Evolutionary conservation across 2,329 filamentous ascomycete species (phyloP).

Genomic region (Penicillium freii): DNA sequence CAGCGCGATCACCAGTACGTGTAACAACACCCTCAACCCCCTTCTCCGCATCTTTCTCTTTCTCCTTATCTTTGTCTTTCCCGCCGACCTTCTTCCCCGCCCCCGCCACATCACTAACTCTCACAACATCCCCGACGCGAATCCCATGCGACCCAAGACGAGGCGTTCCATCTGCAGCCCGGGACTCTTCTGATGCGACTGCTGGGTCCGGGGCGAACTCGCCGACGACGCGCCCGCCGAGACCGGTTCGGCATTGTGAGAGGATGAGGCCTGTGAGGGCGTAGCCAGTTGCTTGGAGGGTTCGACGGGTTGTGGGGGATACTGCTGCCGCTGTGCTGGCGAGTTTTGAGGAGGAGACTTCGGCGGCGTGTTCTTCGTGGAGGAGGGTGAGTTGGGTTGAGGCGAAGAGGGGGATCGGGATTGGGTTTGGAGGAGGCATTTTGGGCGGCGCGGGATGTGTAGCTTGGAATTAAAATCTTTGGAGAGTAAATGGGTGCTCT

Average conservation of each 20-base stretch:
- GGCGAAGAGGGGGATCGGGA: constrained; percentile 44
- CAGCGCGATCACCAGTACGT: constrained; percentile 41
- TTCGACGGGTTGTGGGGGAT: constrained; percentile 44
- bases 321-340: constrained; percentile 41
- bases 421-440: constrained; percentile 19
- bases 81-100: constrained; percentile 29
- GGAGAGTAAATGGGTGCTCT: too few species aligned
- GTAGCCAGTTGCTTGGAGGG: constrained; percentile 43
- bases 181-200: constrained; percentile 50
- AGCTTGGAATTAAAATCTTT: not conserved
- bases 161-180: constrained; percentile 39
- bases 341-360: constrained; percentile 45
- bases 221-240: constrained; percentile 86
- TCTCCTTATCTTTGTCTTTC: constrained; percentile 37
- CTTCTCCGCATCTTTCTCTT: constrained; percentile 29
- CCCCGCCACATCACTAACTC: constrained; percentile 40
- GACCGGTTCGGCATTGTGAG: constrained; percentile 74
- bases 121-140: constrained; percentile 49
- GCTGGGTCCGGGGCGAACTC: constrained; percentile 75
- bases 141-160: constrained; percentile 48
- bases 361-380: constrained; percentile 45
- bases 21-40: constrained; percentile 50
- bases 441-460: not conserved
- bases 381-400: constrained; percentile 44
- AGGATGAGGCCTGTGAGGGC: constrained; percentile 58